A percentile compares a stretch with the other conserved stretches of the same genome.
phyloP scores from a whole-genome alignment of 345 rosid species.

The Dipteronia dyeriana region DNA sequence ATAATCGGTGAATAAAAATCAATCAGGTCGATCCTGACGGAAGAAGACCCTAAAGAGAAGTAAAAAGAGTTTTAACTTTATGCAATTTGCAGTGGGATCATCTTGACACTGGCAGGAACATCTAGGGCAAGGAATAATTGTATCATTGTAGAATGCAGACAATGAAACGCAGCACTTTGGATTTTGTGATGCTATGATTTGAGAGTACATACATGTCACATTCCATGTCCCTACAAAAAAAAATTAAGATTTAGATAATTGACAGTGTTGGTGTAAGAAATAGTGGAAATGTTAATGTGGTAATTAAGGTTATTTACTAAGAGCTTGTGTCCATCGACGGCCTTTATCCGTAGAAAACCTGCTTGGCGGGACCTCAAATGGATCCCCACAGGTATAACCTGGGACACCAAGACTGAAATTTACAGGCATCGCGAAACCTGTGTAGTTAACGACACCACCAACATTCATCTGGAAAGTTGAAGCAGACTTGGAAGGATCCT shows the following conservation, averaged over 20 bases:
- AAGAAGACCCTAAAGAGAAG: too few relatives aligned
- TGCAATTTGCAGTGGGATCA: constrained; percentile 43
- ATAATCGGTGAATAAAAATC: too few relatives aligned
- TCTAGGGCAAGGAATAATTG: constrained; percentile 66
- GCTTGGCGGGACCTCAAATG: constrained; percentile 19
- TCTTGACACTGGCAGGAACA: constrained; percentile 77
- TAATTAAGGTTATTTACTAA: too few relatives aligned
- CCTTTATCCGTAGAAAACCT: too few relatives aligned
- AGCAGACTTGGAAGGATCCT: constrained; percentile 45
- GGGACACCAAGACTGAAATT: constrained; percentile 62
- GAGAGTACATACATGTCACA: constrained; percentile 69
- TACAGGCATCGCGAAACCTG: constrained; percentile 45
- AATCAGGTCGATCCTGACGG: too few relatives aligned
- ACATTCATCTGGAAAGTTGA: constrained; percentile 55
- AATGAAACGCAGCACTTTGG: constrained; percentile 87
- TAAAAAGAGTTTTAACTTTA: constrained; percentile 42
- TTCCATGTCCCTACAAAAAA: constrained; percentile 66
- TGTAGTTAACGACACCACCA: constrained; percentile 25
- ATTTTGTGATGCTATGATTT: constrained; percentile 50
- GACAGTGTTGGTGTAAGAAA: too few relatives aligned
- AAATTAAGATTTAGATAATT: too few relatives aligned
- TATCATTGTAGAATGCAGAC: constrained; percentile 66
- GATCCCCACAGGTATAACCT: constrained; percentile 64
- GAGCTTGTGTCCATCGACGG: too few relatives aligned
- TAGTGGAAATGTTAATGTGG: too few relatives aligned